phyloP scores from a whole-genome alignment of 2,329 filamentous ascomycete genomes.

The Colletotrichum chlorophyti region DNA sequence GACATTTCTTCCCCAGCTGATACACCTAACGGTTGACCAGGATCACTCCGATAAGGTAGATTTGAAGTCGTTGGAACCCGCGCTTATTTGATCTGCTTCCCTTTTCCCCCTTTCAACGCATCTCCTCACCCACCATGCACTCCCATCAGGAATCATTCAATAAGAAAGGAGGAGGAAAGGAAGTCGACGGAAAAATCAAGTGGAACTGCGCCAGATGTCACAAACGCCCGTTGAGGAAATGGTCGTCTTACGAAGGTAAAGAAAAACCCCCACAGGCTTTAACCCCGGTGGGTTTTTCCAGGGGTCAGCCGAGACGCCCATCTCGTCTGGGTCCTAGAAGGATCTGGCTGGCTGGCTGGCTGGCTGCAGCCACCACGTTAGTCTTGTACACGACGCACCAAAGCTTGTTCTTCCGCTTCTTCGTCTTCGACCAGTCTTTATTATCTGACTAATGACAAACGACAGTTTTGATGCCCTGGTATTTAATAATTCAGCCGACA shows the following conservation, averaged over 20 bases:
- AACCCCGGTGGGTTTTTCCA: slow-evolving; percentile 23
- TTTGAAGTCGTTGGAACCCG: neutral
- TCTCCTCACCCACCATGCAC: neutral
- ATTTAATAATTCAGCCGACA: no score
- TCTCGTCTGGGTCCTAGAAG: neutral
- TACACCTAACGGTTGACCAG: neutral
- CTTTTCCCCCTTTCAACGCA: neutral
- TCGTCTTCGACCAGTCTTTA: neutral
- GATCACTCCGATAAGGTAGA: no score
- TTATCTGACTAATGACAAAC: no score
- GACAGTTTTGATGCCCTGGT: no score
- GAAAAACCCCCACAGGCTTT: slow-evolving; percentile 16
- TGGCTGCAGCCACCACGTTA: neutral
- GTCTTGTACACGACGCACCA: neutral
- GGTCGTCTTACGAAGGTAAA: slow-evolving; percentile 17
- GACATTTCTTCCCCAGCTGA: neutral
- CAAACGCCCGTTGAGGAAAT: slow-evolving; percentile 18
- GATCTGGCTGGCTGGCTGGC: neutral
- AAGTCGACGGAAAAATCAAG: neutral
- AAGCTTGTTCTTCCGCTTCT: neutral
- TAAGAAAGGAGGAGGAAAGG: no score
- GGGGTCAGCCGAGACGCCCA: slow-evolving; percentile 4
- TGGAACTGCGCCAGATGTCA: slow-evolving; percentile 14
- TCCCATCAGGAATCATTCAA: no score
- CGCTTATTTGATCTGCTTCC: neutral